Conservation (phyloP, 1,139 yeast genomes). For the Candida sp. region DNA sequence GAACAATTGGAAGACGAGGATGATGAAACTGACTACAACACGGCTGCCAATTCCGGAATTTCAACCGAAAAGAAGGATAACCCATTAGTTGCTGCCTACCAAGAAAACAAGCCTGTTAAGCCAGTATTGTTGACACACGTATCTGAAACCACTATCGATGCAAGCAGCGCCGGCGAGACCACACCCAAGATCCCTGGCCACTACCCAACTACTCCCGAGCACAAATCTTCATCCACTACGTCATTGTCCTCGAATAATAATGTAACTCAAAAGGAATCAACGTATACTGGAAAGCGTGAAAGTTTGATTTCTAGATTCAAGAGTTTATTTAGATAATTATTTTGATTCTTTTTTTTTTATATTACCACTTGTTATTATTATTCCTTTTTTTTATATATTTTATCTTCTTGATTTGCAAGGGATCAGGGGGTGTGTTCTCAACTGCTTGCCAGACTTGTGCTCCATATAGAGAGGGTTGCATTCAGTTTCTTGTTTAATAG, state of each 20-base stretch:
- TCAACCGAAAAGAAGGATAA: slow-evolving; percentile 8
- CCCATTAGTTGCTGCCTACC: slow-evolving; percentile 3
- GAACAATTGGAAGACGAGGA: slow-evolving; percentile 14
- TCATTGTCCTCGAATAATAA: slow-evolving; percentile 5
- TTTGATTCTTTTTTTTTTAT: not conserved
- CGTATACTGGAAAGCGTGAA: slow-evolving; percentile 22
- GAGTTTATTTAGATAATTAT: slow-evolving; percentile 34
- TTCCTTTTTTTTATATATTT: not conserved
- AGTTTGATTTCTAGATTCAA: slow-evolving; percentile 36
- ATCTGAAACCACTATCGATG: slow-evolving; percentile 17
- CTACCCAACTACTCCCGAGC: slow-evolving; percentile 22
- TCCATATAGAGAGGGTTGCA: not conserved
- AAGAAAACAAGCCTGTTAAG: slow-evolving; percentile 10
- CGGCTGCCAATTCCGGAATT: slow-evolving; percentile 10
- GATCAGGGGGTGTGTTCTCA: not conserved
- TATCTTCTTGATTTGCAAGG: not conserved
- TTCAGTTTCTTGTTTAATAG: not conserved
- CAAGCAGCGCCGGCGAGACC: not conserved
- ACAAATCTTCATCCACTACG: slow-evolving; percentile 8
- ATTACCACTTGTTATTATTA: not conserved
- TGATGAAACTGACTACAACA: slow-evolving; percentile 19
- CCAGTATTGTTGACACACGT: slow-evolving; percentile 15
- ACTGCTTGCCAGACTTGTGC: no score
- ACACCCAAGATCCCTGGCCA: slow-evolving; percentile 25
- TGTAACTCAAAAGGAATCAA: slow-evolving; percentile 1